Conservation (phyloP, 495 filamentous ascomycete species). For the Pseudotulostoma volvatum region DNA sequence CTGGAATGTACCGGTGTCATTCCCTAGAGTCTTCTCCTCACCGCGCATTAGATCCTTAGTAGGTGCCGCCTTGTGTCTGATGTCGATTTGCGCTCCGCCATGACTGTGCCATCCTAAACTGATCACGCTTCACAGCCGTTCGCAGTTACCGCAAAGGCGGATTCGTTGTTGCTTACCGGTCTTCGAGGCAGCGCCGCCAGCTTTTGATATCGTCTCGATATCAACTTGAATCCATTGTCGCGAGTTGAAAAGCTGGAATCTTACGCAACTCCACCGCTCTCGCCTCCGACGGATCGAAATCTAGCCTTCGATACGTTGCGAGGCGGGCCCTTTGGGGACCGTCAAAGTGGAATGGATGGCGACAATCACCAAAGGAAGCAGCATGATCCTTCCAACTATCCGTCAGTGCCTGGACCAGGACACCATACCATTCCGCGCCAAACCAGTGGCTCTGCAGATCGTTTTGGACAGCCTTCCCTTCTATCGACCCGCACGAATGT, state of each 20-base stretch:
- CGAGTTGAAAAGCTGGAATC: constrained; percentile 39
- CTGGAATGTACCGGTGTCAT: not conserved
- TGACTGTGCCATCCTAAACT: no score
- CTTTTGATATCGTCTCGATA: not conserved
- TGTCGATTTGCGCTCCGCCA: no score
- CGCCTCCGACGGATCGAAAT: constrained; percentile 41
- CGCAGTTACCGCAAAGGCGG: not conserved
- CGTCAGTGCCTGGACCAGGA: constrained; percentile 11
- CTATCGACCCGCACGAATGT: constrained; percentile 15
- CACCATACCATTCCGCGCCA: constrained; percentile 9
- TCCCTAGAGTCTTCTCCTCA: not conserved
- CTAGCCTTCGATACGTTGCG: constrained; percentile 24
- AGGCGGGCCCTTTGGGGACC: constrained; percentile 26
- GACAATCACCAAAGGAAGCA: constrained; percentile 49
- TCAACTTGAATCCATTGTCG: not conserved
- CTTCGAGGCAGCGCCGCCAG: not conserved
- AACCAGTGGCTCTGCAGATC: constrained; percentile 16
- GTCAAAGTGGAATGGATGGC: constrained; percentile 52
- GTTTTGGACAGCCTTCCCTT: constrained; percentile 21
- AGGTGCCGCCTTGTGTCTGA: not conserved
- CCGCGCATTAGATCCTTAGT: not conserved
- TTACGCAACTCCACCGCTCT: constrained; percentile 40
- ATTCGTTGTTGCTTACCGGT: not conserved
- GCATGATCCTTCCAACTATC: constrained; percentile 41
- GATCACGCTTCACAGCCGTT: not conserved